phyloP scores from a whole-genome alignment of 495 filamentous ascomycete genomes.

The Patellaria atrata region DNA sequence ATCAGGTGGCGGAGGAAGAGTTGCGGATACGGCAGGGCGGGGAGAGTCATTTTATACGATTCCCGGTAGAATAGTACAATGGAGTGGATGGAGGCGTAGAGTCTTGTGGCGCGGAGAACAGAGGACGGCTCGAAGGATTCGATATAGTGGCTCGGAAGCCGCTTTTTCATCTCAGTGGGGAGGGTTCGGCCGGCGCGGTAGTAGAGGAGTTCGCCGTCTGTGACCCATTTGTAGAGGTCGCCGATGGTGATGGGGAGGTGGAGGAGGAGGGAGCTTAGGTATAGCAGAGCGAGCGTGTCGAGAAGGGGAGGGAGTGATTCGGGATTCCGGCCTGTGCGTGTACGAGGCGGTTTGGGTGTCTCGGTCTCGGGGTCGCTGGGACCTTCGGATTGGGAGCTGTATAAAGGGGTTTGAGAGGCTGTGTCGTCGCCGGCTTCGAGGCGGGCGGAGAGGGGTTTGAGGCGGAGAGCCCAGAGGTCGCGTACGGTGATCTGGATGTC shows the following conservation, averaged over 20 bases:
- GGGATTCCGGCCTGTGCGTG: constrained; percentile 13
- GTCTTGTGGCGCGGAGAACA: constrained; percentile 35
- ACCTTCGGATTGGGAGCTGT: constrained; percentile 37
- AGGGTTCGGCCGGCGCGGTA: constrained; percentile 16
- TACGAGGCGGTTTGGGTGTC: background rate
- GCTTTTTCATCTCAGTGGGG: constrained; percentile 22
- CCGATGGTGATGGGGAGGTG: constrained; percentile 46
- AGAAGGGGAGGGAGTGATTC: constrained; percentile 42
- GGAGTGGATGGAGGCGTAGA: constrained; percentile 50
- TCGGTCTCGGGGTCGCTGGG: constrained; percentile 11
- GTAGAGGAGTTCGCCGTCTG: constrained; percentile 21
- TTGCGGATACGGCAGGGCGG: constrained; percentile 51
- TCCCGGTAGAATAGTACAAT: constrained; percentile 46
- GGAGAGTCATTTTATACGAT: constrained; percentile 57
- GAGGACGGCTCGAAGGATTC: constrained; percentile 21
- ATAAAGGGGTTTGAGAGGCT: constrained; percentile 24
- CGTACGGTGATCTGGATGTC: constrained; percentile 35
- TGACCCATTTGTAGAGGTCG: constrained; percentile 39
- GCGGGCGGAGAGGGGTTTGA: constrained; percentile 34
- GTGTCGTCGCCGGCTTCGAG: constrained; percentile 21
- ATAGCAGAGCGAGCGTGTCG: constrained; percentile 51
- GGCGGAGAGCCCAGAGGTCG: constrained; percentile 56
- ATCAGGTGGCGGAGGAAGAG: constrained; percentile 56
- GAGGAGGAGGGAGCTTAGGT: constrained; percentile 49
- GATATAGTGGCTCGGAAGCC: constrained; percentile 20